Conservation (phyloP, 2,329 filamentous ascomycete species). For the Atkinsonella hypoxylon region DNA sequence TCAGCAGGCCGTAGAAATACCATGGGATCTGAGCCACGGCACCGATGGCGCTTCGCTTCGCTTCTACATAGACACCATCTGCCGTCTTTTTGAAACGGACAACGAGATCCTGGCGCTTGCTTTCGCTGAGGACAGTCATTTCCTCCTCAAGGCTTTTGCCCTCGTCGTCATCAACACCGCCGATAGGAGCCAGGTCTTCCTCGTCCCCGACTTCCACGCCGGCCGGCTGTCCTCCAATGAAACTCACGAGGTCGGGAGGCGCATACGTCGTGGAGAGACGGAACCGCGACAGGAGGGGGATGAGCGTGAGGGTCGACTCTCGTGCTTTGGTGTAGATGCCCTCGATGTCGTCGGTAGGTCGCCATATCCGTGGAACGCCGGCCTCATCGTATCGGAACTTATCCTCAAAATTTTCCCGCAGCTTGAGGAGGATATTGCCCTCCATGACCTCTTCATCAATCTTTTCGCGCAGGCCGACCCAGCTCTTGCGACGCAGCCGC, state of each 20-base stretch:
- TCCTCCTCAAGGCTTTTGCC: slow-evolving; percentile 93
- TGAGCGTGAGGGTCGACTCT: slow-evolving; percentile 82
- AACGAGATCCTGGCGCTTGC: slow-evolving; percentile 81
- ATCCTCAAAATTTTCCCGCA: slow-evolving; percentile 97
- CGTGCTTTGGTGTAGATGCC: slow-evolving; percentile 85
- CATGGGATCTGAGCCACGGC: slow-evolving; percentile 87
- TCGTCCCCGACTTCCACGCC: slow-evolving; percentile 73
- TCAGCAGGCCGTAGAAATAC: slow-evolving; percentile 83
- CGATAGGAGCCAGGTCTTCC: slow-evolving; percentile 79
- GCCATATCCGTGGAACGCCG: slow-evolving; percentile 92
- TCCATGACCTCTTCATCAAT: slow-evolving; percentile 98
- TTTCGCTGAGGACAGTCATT: slow-evolving; percentile 85
- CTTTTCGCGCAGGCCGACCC: slow-evolving; percentile 78
- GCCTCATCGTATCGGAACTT: slow-evolving; percentile 97
- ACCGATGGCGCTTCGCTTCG: slow-evolving; percentile 91
- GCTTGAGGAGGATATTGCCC: slow-evolving; percentile 87
- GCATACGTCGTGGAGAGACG: slow-evolving; percentile 61
- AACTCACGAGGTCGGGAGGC: slow-evolving; percentile 70
- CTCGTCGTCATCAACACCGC: slow-evolving; percentile 87
- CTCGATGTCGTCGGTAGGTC: slow-evolving; percentile 93
- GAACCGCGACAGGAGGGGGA: slow-evolving; percentile 81
- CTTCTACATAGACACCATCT: slow-evolving; percentile 95
- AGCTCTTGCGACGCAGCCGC: slow-evolving; percentile 86
- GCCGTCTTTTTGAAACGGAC: slow-evolving; percentile 97
- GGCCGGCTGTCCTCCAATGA: slow-evolving; percentile 67